Evolutionary conservation across 2,329 filamentous ascomycete genomes (phyloP).

Genomic region (Rugonectria rugulosa): DNA sequence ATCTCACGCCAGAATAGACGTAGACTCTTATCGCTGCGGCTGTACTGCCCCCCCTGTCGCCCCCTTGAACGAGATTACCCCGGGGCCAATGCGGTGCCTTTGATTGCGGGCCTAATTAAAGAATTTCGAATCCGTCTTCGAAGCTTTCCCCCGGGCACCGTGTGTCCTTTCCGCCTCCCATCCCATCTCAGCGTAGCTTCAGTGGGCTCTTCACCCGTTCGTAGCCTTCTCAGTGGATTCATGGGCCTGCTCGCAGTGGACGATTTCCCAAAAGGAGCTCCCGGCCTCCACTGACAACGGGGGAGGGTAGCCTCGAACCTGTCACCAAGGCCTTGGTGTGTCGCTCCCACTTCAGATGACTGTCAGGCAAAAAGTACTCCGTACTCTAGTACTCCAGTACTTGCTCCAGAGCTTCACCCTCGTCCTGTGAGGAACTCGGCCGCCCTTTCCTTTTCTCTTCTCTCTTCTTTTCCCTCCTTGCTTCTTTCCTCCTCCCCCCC

Average conservation of each 20-base stretch:
- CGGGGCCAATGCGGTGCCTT: slow-evolving; percentile 36
- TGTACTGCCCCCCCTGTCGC: slow-evolving; percentile 16
- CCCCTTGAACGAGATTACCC: slow-evolving; percentile 39
- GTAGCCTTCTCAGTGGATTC: slow-evolving; percentile 8
- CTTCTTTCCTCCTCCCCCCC: slow-evolving; percentile 6
- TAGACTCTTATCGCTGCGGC: slow-evolving; percentile 11
- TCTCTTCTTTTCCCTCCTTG: slow-evolving; percentile 9
- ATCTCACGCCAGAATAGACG: neutral
- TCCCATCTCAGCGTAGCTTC: slow-evolving; percentile 14
- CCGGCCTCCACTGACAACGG: slow-evolving; percentile 5
- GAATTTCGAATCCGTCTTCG: slow-evolving; percentile 9
- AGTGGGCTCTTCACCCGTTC: slow-evolving; percentile 11
- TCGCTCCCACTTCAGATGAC: slow-evolving; percentile 2
- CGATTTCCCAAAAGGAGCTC: slow-evolving; percentile 12
- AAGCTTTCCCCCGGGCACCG: slow-evolving; percentile 7
- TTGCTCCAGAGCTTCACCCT: slow-evolving; percentile 16
- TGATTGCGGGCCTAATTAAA: slow-evolving; percentile 39
- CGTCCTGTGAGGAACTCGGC: neutral
- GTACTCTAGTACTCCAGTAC: slow-evolving; percentile 7
- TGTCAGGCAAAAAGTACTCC: slow-evolving; percentile 6
- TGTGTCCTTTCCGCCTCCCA: neutral
- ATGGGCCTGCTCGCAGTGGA: slow-evolving; percentile 9
- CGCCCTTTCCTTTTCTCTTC: slow-evolving; percentile 7
- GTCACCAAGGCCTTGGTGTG: neutral
- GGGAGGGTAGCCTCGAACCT: slow-evolving; percentile 21